Base-by-base conservation (phyloP, 805 yeast genomes). In the Ogataea sp. region DNA sequence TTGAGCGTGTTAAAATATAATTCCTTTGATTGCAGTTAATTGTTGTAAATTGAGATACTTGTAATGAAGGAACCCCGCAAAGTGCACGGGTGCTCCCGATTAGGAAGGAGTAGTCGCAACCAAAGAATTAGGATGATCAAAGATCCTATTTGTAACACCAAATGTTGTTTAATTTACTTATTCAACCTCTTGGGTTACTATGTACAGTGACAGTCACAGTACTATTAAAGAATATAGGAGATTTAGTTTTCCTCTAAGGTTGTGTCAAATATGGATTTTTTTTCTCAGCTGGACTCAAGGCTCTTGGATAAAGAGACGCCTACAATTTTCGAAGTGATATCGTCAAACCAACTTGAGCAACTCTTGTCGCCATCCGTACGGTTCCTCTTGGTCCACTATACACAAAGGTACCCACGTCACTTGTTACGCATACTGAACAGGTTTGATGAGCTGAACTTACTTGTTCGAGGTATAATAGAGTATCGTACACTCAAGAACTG, bases 301-400 rank as follows among this genome's bases (percentile, higher is more conserved):
- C 75, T 81, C 35, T 62, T 87, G 46, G 89, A 84, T 50, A 68
- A 80, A 2, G 80, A 76, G 39, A 70, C 80, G 2, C 97, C 97
- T 1, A 88, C 97, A 0, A 65, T 90, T 2, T 90, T 89, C 58
- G 98, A 90, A 65, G 71, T 90, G 37, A 65, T 87, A 11, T 86
- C 96, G 0, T 75, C 95, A 0, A 71, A 73, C 43, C 95, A 90
- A 61, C 70, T 90, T 20, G 86, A 85, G 43, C 65, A 72, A 2
- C 67, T 90, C 41, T 63, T 90, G 26, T 78, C 95, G 0, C 96
- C 96, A 0, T 84, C 96, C 0, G 56, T 88, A 17, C 63, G 95
- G 40, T 89, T 80, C 58, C 69, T 90, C 9, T 59, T 90, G 15
- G 85, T 85, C 6, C 86, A 86, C 52, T 85, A 84, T 58, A 83